Evolutionary conservation across 352 stramenopile genomes (phyloP), one percentile per base, ranked within the genome.

Genomic region (Pythium insidiosum): DNA sequence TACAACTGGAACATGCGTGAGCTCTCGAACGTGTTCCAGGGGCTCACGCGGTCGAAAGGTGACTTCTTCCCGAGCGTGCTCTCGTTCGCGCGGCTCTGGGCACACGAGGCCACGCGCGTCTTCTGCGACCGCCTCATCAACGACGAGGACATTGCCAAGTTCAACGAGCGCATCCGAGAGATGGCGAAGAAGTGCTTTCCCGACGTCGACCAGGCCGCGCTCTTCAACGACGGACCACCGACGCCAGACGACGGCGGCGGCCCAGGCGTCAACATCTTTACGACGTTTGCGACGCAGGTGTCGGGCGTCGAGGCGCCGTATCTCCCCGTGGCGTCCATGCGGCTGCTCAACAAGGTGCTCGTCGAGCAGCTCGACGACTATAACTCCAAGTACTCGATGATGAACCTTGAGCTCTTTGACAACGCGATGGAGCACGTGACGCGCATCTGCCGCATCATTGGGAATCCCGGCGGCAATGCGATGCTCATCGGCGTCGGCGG

Each of bases 1-100:
- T 98, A 99, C 71, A 98, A 98, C 56, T 98, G 95, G 93, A 98
- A 98, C 65, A 98, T 94, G 91, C 84, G 94, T 13, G 92, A 98
- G 50, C 66, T 99, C 4, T 95, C 81, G 5, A 98, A 98, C 45
- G 94, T 98, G 39, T 98, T 98, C 58, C 95, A 98, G 65, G 90
- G 91, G 3, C 73, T 95, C 21, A 97, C 88, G 25, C 78, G 89
- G 3, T 88, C 91, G 6, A 96, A 95, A 53, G 78, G 81, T 19
- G 87, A 97, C 30, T 97, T 95, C 56, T 98, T 96, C 59, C 75
- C 83, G 15, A 88, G 71, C 5, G 73, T 85, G 4, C 62, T 74
- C 6, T 82, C 88, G 28, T 70, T 98, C 15, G 74, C 84, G 0
- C 86, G 85, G 2, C 66, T 99, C 0, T 99, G 95, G 88, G 84